A percentile compares a stretch with the other conserved stretches of the same genome.
Evolutionary conservation across 2,329 filamentous ascomycete genomes (phyloP).

Genomic region (Tothia fuscella): DNA sequence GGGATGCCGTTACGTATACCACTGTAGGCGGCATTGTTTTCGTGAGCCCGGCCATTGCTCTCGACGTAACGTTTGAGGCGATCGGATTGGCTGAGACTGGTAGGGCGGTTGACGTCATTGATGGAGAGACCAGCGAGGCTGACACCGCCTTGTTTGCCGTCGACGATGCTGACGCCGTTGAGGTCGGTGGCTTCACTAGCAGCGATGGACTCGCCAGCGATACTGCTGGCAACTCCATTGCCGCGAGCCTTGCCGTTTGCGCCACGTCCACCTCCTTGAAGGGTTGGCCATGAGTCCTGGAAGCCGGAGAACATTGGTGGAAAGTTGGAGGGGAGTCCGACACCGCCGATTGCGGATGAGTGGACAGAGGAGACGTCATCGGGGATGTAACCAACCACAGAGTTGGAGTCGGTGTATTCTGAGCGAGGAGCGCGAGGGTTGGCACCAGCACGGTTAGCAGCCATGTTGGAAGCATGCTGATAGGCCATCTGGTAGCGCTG

Average conservation of each 20-base stretch:
- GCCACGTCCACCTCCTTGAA: constrained; percentile 56
- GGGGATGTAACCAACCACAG: constrained; percentile 87
- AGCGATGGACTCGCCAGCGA: constrained; percentile 85
- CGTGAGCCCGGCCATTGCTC: constrained; percentile 55
- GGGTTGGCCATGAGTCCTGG: constrained; percentile 76
- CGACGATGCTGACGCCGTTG: constrained; percentile 53
- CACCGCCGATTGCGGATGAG: constrained; percentile 77
- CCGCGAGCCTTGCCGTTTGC: constrained; percentile 51
- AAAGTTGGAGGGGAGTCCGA: constrained; percentile 63
- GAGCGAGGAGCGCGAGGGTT: constrained; percentile 25
- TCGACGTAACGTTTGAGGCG: constrained; percentile 92
- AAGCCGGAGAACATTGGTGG: constrained; percentile 95
- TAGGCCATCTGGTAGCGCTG: constrained; percentile 78
- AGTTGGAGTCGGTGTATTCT: constrained; percentile 63
- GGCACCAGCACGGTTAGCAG: constrained; percentile 38
- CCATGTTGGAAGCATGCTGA: constrained; percentile 51
- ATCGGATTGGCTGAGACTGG: constrained; percentile 70
- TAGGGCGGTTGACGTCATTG: constrained; percentile 56
- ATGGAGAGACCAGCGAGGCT: constrained; percentile 76
- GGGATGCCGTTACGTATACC: not conserved
- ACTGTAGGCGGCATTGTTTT: constrained; percentile 31
- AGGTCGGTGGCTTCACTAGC: constrained; percentile 83
- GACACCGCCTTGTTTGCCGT: constrained; percentile 74
- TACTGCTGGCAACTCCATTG: constrained; percentile 54
- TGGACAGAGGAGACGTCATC: constrained; percentile 96